Percentiles rank a stretch among this genome's conserved stretches.
Conservation (phyloP, 495 filamentous ascomycete genomes). For the Lepraria neglecta region DNA sequence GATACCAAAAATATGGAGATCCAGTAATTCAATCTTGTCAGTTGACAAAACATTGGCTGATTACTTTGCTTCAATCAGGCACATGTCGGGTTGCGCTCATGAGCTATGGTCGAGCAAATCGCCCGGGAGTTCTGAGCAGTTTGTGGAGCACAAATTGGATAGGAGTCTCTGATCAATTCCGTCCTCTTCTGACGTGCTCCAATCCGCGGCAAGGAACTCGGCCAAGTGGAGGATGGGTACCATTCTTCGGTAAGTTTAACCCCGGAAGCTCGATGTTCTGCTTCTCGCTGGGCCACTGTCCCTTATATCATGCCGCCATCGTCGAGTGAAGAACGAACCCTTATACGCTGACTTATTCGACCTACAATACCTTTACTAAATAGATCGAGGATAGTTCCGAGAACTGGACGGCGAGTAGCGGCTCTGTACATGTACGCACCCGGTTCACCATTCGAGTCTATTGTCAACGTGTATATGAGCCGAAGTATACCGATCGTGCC, state of each 20-base stretch:
- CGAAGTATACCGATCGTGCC: not conserved
- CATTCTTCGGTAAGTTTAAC: not conserved
- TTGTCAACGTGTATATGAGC: slow-evolving; percentile 8
- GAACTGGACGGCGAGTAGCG: not conserved
- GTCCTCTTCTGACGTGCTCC: not conserved
- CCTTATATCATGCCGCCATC: not conserved
- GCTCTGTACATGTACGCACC: slow-evolving; percentile 6
- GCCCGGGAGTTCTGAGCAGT: not conserved
- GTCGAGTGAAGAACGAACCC: not conserved
- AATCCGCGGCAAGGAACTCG: not conserved
- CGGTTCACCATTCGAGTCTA: slow-evolving; percentile 4
- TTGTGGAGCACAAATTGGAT: slow-evolving; percentile 4
- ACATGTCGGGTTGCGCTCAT: slow-evolving; percentile 4
- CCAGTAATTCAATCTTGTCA: not conserved
- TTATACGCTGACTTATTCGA: no score
- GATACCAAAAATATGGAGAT: slow-evolving; percentile 12
- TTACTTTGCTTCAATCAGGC: not conserved
- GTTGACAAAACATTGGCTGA: not conserved
- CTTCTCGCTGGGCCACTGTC: not conserved
- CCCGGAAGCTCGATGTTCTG: not conserved
- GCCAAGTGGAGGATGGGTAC: not conserved
- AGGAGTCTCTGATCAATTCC: not conserved
- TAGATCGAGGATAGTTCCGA: not conserved
- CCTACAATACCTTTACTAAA: no score
- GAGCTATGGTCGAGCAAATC: not conserved